A percentile compares a stretch with the other conserved stretches of the same genome.
Conservation (phyloP, 257 asterid genomes). For the Solanum sejunctum region DNA sequence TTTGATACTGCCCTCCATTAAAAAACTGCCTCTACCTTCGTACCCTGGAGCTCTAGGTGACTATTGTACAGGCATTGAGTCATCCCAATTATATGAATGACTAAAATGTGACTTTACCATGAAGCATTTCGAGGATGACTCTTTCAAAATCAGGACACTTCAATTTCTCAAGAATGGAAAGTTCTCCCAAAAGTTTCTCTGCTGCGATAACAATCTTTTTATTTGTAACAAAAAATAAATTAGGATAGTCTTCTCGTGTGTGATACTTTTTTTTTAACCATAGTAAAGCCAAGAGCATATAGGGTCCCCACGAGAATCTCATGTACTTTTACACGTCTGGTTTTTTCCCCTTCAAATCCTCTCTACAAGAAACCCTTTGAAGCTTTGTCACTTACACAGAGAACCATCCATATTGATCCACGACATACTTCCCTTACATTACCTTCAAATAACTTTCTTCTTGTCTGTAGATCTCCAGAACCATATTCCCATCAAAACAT, state of each 20-base stretch:
- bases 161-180: neutral
- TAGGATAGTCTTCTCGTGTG: neutral
- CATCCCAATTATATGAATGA: neutral
- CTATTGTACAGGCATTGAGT: neutral
- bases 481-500: neutral
- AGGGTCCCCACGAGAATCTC: neutral
- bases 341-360: neutral
- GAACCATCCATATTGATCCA: neutral
- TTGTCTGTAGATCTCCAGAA: neutral
- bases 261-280: neutral
- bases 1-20: neutral
- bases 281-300: neutral
- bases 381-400: neutral
- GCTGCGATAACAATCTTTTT: neutral
- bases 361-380: neutral
- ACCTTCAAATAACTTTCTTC: neutral
- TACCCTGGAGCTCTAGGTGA: neutral
- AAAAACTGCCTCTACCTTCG: neutral
- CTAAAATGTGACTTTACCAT: neutral
- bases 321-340: neutral
- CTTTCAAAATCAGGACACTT: neutral
- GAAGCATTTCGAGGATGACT: neutral
- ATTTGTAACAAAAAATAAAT: neutral
- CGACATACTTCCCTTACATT: neutral
- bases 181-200: neutral